Evolutionary conservation across 345 rosid genomes (phyloP), one percentile per base, ranked within the genome.

Genomic region (Pugionium dolabratum): DNA sequence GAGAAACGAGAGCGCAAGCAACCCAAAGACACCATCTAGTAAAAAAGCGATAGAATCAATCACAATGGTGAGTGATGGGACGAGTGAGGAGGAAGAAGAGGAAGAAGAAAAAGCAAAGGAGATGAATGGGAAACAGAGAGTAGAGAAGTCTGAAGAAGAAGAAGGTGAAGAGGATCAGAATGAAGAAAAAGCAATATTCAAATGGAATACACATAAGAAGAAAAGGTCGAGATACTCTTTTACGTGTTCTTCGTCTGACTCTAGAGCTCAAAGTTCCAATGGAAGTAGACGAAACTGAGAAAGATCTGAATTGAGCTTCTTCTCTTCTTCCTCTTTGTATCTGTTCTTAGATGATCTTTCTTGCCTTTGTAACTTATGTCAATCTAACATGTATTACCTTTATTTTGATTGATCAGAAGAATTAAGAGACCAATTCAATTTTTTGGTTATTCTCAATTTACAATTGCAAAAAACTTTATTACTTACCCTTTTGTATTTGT

Each of bases 181-280:
- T n/a, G 82, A 79, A 85, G 74, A 79, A 27, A 81, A 77, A 30
- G 76, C 71, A 47, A 42, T 77, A 30, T 48, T 80, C 40, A 68
- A 85, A 30, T 91, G 98, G 98, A 85, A 81, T 57, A 76, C 84
- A 30, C 73, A 85, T 67, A 84, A 82, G 73, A 87, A 83, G 87
- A 91, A 82, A 81, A 78, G 95, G 78, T 88, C 96, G 35, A 85
- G 82, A 59, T 80, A 82, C 68, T 61, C 60, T 4, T 8, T 76
- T n/a, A 85, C 73, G 50, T 80, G 67, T 59, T 76, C 87, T 26
- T 85, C 92, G 6, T 69, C 90, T 4, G 87, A 88, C 64, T 83
- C 86, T 36, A 83, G 81, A 74, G 91, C 83, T 26, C 83, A 80
- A 43, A 59, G 51, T 53, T 80, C 80, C 43, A 66, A 64, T 40